Evolutionary conservation across 305 asterid species (phyloP).

Genomic region (Vinca major): DNA sequence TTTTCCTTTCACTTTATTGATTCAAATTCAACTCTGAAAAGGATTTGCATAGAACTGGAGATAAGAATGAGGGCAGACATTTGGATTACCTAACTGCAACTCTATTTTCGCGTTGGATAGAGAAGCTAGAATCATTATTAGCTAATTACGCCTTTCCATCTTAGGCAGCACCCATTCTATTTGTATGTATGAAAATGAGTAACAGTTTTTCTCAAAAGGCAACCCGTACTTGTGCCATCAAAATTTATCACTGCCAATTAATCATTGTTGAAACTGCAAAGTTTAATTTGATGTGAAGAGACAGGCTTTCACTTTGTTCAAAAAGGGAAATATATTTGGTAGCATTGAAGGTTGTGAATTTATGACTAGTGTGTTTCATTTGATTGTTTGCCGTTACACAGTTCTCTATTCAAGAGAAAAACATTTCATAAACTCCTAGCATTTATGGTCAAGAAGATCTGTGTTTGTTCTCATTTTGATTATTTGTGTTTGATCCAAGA

Average conservation of each 20-base stretch:
- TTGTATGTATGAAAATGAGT: background rate
- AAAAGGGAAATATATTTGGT: background rate
- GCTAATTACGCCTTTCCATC: background rate
- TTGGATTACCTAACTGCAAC: background rate
- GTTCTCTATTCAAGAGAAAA: background rate
- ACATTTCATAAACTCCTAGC: background rate
- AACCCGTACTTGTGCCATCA: background rate
- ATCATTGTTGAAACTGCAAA: background rate
- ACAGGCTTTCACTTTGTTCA: background rate
- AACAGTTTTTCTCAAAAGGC: background rate
- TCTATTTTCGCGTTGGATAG: background rate
- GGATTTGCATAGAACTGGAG: background rate
- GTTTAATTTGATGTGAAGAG: background rate
- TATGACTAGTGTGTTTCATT: background rate
- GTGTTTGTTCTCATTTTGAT: background rate
- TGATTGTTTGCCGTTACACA: background rate
- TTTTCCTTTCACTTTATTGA: background rate
- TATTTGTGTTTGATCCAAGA: background rate
- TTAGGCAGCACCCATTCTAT: background rate
- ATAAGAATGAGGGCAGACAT: background rate
- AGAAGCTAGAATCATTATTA: background rate
- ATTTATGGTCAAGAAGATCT: background rate
- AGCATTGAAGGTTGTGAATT: background rate
- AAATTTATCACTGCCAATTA: background rate
- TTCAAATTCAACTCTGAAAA: background rate